Evolutionary conservation across 371 early-diverging fungal genomes (phyloP), one percentile per base, ranked within the genome.

Genomic region (Capillidium rhysosporum): DNA sequence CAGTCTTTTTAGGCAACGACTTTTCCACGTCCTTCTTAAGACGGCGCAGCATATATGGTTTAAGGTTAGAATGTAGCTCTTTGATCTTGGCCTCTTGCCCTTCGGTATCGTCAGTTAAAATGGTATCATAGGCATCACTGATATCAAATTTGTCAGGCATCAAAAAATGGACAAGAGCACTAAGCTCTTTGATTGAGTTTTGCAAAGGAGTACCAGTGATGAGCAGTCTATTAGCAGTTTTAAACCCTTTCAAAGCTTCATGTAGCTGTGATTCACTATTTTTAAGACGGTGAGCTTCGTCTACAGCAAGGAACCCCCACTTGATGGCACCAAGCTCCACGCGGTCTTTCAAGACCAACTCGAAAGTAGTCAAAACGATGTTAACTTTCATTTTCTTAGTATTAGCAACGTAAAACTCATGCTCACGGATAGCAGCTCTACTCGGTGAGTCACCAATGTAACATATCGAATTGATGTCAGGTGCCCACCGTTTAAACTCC

Each of bases 1-100:
- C 98, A 0, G 86, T 82, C 65, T 96, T 94, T 62, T 80, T 80
- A 14, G 95, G 96, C 45, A 98, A 63, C 2, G 91, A 89, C 67
- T 88, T 89, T 64, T 98, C 98, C 2, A 96, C 98, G 63, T 95
- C 96, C 64, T 92, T 92, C 64, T 98, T 98, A 40, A 96, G 66
- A 2, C 98, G 81, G 26, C 98, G 80, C 28, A 96, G 69, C 89
- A 96, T 89, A 62, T 87, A 79, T 1, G 79, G 80, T 62, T 88
- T 84, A 21, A 98, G 71, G 16, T 76, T 69, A 16, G 71, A 67
- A 52, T 98, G 95, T 20, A 98, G 65, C 7, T 86, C 79, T 16
- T 73, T 75, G 58, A 97, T 90, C 61, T 86, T 88, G 44, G 72
- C 70, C 58, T 86, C 81, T 59, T 88, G 88, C 8, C 79, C 68